Base-by-base conservation (phyloP, 2,329 filamentous ascomycete species). In the Diaporthe amygdali region DNA sequence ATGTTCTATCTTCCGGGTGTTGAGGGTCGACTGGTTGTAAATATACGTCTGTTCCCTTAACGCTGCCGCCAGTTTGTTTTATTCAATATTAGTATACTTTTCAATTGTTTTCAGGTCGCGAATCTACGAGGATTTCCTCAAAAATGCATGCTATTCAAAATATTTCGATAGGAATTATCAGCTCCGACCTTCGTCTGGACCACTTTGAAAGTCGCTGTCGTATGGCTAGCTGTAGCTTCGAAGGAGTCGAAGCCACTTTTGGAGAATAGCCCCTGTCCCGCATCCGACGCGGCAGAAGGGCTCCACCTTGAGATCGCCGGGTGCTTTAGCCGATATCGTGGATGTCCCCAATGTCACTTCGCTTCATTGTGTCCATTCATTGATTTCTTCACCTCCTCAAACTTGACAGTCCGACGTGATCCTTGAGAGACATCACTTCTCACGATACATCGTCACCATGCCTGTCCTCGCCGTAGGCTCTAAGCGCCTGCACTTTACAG, bases 401-500 rank as follows among this genome's bases (percentile, higher is more conserved):
- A 12, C 9, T 27, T 3, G 14, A 22, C 12, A n/a, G 1, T 25
- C 12, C 30, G 1, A 3, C 4, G 8, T 9, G 17, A 6, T n/a
- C 17, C 10, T n/a, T 7, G 7, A 10, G 34, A 32, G 10, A 1
- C 2, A 7, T 17, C 27, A 25, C 3, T 17, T 3, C 14, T 10
- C 30, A n/a, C 22, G 2, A 4, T 20, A 30, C 6, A 9, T 7
- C 30, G 20, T 9, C 12, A 61, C 7, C 12, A 71, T 71, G 69
- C 69, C 69, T 52, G 27, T 67, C 51, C 20, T 68, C 39, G 46
- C 9, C 10, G n/a, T 59, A 22, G 20, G 41, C n/a, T 56, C 59
- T 27, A 71, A 71, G 52, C 69, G 32, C 5, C 41, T 71, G 27
- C 69, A 71, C 15, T 68, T 47, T 44, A 67, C 69, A 25, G 69